Conservation (phyloP, 345 rosid genomes). For the Eucalyptus tenuipes region DNA sequence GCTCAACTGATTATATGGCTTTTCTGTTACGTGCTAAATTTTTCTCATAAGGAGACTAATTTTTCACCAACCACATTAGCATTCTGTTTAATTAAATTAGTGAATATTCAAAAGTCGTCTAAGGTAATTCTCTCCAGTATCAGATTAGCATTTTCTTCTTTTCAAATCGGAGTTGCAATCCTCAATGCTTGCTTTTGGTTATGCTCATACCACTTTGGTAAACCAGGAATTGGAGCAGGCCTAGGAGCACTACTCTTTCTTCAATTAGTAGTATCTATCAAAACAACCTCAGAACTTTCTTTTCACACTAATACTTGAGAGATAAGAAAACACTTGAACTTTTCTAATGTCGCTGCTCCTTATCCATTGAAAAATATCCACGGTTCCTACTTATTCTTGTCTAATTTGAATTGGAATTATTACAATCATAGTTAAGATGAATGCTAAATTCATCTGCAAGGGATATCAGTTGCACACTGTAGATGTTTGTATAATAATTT, state of each 20-base stretch:
- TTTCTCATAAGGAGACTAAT: not conserved
- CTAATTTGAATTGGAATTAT: not conserved
- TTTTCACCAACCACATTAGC: not conserved
- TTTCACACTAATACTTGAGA: not conserved
- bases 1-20: not conserved
- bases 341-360: not conserved
- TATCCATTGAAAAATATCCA: not conserved
- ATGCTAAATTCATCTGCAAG: not conserved
- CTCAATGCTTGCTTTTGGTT: not conserved
- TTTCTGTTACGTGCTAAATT: too few species aligned
- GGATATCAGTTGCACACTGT: rapidly evolving
- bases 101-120: not conserved
- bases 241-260: not conserved
- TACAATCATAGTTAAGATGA: not conserved
- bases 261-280: not conserved
- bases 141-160: not conserved
- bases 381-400: not conserved
- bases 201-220: not conserved
- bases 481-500: too few species aligned
- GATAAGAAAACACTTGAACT: not conserved
- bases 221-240: not conserved
- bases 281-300: not conserved
- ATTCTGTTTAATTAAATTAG: not conserved
- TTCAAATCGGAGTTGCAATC: not conserved
- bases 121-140: not conserved